Evolutionary conservation across 768 basidiomycete species (phyloP), one percentile per base, ranked within the genome.

Genomic region (Mycena chlorophos): DNA sequence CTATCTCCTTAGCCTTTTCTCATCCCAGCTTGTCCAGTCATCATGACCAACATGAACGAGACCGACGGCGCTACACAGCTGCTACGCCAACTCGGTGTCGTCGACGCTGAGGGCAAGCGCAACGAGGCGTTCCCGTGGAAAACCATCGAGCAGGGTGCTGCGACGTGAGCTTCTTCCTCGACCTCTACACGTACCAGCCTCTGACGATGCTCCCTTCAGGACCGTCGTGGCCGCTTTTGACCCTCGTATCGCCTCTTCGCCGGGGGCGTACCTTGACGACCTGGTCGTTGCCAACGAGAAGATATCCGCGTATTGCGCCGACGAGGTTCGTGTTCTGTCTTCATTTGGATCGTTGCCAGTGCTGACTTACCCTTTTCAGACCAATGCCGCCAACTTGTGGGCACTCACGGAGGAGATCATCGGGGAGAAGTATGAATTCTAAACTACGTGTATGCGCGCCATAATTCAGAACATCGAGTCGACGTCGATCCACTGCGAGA

Each of bases 121-220:
- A 50, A 23, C 54, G 13, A 14, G 31, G 17, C 20, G 12, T 37
- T 30, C 25, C 8, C n/a, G 25, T 56, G 55, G 55, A 55, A 51
- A 49, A 50, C 54, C 1, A 55, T 55, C 49, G 48, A 37, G 3
- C 23, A 55, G 30, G 54, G 55, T 19, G 55, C 55, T 16, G 55
- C 55, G 12, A 46, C 55, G 55, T 56, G 22, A 40, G 45, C 5
- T n/a, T 23, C 13, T 6, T 2, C 1, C 19, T 1, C 3, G 27
- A 37, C 23, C 2, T 31, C 12, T 16, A 13, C 2, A 28, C 4
- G 31, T 8, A 34, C 31, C 31, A 28, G 10, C 26, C 16, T 25
- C 31, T 40, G 26, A 5, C 4, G 34, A 17, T 14, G 17, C 17
- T 49, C 20, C 19, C 2, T 47, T 14, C 16, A 55, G 54, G 8